These are phyloP conservation scores for Macrolepiota fuliginosa DNA, from an alignment of 768 basidiomycete genomes.

Conservation along the genomic window DNA sequence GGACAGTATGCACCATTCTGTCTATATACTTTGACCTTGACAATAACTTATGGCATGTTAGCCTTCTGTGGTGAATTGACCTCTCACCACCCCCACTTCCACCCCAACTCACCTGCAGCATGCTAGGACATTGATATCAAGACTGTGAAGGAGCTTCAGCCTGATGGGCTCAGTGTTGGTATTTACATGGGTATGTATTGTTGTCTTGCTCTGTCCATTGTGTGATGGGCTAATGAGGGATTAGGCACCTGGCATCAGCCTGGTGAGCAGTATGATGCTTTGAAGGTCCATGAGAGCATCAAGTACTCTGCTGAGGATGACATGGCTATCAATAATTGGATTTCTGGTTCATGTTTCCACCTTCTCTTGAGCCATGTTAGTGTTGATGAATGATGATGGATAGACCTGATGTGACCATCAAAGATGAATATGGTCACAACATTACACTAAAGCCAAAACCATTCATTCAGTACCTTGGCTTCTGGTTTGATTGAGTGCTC, in stretches of 20 bases:
- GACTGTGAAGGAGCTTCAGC: conserved; percentile 61
- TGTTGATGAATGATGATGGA: conserved; percentile 33
- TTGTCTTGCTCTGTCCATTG: neutral
- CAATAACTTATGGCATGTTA: conserved; percentile 18
- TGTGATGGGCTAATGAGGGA: conserved; percentile 34
- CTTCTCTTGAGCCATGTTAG: neutral
- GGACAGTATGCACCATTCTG: conserved; percentile 43
- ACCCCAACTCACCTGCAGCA: conserved; percentile 63
- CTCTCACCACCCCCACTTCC: conserved; percentile 74
- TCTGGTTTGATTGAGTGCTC: no score
- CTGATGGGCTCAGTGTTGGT: conserved; percentile 61
- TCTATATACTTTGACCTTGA: neutral
- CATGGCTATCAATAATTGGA: conserved; percentile 70
- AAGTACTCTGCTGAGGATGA: conserved; percentile 68
- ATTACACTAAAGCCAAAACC: no score
- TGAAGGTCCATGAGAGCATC: conserved; percentile 62
- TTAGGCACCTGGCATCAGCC: conserved; percentile 44
- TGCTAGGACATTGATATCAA: conserved; percentile 61
- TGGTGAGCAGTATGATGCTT: conserved; percentile 47
- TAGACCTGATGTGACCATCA: no score
- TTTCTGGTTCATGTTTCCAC: conserved; percentile 36
- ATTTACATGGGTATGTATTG: conserved; percentile 61
- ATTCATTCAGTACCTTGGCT: no score
- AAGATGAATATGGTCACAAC: no score
- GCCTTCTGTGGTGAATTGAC: conserved; percentile 72